These are phyloP conservation scores for Penicillium angulare DNA, from an alignment of 495 filamentous ascomycete species.

Conservation along the genomic window DNA sequence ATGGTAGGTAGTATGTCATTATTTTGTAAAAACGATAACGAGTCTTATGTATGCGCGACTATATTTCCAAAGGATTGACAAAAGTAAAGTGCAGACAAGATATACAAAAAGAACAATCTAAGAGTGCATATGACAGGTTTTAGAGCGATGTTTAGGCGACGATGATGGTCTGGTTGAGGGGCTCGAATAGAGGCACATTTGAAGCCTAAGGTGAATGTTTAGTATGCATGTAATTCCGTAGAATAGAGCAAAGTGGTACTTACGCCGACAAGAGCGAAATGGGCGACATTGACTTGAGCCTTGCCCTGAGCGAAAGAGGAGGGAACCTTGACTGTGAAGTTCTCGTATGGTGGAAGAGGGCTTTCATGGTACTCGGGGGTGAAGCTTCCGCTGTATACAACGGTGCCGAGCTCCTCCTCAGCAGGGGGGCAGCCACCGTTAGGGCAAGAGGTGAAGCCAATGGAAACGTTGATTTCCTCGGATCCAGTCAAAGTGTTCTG, in stretches of 20 bases:
- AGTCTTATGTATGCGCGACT: neutral
- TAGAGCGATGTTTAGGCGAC: conserved; percentile 2
- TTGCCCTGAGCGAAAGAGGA: conserved; percentile 10
- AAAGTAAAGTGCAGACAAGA: conserved; percentile 1
- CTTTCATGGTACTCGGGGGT: conserved; percentile 31
- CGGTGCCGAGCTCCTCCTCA: conserved; percentile 22
- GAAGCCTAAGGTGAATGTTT: neutral
- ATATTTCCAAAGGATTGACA: neutral
- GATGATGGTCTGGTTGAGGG: conserved; percentile 9
- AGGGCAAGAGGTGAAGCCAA: conserved; percentile 34
- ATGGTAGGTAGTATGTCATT: neutral
- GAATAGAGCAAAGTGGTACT: conserved; percentile 9
- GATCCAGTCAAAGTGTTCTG: conserved; percentile 33
- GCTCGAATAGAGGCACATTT: neutral
- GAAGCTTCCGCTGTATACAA: conserved; percentile 34
- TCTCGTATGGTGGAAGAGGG: conserved; percentile 31
- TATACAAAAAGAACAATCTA: neutral
- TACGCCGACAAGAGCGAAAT: conserved; percentile 36
- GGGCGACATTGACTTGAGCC: conserved; percentile 33
- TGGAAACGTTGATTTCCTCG: conserved; percentile 30
- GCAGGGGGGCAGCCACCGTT: conserved; percentile 13
- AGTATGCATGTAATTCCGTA: neutral
- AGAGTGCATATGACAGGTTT: too few species aligned
- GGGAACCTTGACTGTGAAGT: conserved; percentile 37
- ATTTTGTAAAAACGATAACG: neutral